Evolutionary conservation across 352 stramenopile genomes (phyloP).

Genomic region (Saprolegnia parasitica): DNA sequence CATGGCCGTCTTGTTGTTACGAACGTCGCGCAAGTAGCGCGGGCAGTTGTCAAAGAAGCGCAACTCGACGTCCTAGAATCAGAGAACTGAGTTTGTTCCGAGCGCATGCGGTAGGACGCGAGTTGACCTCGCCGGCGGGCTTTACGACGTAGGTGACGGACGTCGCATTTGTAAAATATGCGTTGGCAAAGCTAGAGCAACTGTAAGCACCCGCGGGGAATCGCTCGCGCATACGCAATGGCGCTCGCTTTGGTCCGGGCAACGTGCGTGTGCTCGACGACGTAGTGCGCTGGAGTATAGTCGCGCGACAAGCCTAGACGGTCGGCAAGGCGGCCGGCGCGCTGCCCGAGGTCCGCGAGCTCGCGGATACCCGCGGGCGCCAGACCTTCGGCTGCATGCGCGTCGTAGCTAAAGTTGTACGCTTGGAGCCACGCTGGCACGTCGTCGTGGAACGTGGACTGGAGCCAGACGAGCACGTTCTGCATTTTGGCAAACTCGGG

Average conservation of each 20-base stretch:
- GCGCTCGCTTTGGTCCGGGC: conserved; percentile 54
- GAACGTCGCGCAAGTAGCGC: conserved; percentile 48
- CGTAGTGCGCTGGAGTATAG: conserved; percentile 42
- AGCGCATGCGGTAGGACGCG: too few relatives aligned
- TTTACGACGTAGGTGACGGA: conserved; percentile 49
- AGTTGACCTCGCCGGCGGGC: conserved; percentile 36
- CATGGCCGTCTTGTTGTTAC: conserved; percentile 40
- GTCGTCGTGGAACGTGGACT: conserved; percentile 33
- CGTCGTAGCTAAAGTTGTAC: conserved; percentile 66
- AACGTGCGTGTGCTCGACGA: conserved; percentile 49
- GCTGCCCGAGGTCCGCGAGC: conserved; percentile 36
- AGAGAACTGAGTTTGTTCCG: conserved; percentile 44
- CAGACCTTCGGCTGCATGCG: conserved; percentile 45
- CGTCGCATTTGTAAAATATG: conserved; percentile 49
- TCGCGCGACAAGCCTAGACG: conserved; percentile 28
- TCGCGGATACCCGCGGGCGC: conserved; percentile 37
- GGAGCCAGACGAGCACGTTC: conserved; percentile 40
- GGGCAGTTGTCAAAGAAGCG: conserved; percentile 60
- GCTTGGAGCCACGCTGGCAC: conserved; percentile 55
- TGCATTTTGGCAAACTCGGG: conserved; percentile 50
- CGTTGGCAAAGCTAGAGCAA: conserved; percentile 39
- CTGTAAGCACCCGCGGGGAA: background rate
- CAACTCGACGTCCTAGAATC: conserved; percentile 29
- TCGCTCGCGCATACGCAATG: conserved; percentile 37
- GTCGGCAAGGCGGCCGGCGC: conserved; percentile 32